Evolutionary conservation across 2,329 filamentous ascomycete genomes (phyloP), one percentile per base, ranked within the genome.

Genomic region (Dendryphion nanum): DNA sequence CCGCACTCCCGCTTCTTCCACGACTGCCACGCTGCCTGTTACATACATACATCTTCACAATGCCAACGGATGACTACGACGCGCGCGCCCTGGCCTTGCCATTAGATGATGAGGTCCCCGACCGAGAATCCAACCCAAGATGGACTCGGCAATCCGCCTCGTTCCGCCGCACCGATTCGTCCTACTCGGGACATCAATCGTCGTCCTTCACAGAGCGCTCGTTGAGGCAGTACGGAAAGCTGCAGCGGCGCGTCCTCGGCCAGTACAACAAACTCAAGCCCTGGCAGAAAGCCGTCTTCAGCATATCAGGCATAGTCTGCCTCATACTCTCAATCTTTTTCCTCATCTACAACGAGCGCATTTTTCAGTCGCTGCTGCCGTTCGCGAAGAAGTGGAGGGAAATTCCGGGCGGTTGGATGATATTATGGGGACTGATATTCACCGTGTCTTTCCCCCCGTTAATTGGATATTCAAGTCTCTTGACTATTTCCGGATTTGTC

Each of bases 401-500:
- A 19, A 71, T 89, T 4, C 77, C 73, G 1, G 82, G 77, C 36
- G 91, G 89, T 30, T 86, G 82, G 73, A 66, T 82, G 43, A 78
- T 96, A 34, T 74, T 93, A 26, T 95, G 89, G 79, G 63, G 78
- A 20, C 71, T 87, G 52, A 83, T 86, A 23, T 89, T 90, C 62
- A 61, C 78, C 28, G 85, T 89, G 13, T 87, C 84, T 2, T 94
- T 95, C 64, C 90, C 90, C 15, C 90, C 90, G 2, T 67, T 95
- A 53, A 84, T 96, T 47, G 90, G 90, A 12, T 95, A 95, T 72
- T 87, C 84, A 44, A 87, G 85, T 2, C 83, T 84, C 53, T 73
- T 85, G 19, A 86, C 83, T 1, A 74, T 85, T 15, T 72, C 80
- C 3, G 84, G 84, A 0, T 87, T 86, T 55, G 77, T 88, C 13